Conservation (phyloP, 2,329 filamentous ascomycete species). For the Cladosporium sp. region DNA sequence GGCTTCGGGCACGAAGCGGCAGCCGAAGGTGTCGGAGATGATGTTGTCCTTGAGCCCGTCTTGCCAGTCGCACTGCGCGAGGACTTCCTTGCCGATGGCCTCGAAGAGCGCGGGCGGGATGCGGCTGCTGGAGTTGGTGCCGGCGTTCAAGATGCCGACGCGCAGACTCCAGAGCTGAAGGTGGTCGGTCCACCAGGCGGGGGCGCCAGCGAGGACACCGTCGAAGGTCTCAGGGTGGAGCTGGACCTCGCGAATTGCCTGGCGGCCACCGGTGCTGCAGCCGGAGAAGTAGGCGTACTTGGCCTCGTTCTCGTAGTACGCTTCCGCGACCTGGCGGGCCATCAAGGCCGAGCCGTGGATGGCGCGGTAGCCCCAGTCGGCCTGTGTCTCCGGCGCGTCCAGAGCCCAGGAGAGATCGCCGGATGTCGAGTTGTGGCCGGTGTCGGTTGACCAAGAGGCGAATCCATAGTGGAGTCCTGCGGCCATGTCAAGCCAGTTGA, state of each 20-base stretch:
- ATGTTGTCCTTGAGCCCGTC: constrained; percentile 48
- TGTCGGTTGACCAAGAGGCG: constrained; percentile 40
- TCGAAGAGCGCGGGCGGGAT: constrained; percentile 41
- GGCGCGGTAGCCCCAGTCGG: constrained; percentile 36
- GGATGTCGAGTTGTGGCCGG: constrained; percentile 37
- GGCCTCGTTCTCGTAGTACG: constrained; percentile 42
- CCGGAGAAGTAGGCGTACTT: constrained; percentile 51
- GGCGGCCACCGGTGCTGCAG: constrained; percentile 54
- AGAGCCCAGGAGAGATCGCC: constrained; percentile 34
- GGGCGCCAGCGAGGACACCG: constrained; percentile 48
- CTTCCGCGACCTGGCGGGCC: constrained; percentile 42
- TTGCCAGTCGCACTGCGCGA: constrained; percentile 46
- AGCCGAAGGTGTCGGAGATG: constrained; percentile 42
- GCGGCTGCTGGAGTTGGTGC: constrained; percentile 39
- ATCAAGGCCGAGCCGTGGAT: constrained; percentile 46
- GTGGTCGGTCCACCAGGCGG: constrained; percentile 47
- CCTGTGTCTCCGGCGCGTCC: constrained; percentile 30
- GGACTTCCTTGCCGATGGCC: constrained; percentile 39
- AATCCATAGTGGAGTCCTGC: constrained; percentile 36
- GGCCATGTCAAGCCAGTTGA: constrained; percentile 46
- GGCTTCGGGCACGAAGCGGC: constrained; percentile 39
- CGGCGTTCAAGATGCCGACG: constrained; percentile 44
- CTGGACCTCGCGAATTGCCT: constrained; percentile 51
- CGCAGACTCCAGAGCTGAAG: constrained; percentile 41
- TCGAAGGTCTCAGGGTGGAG: constrained; percentile 52